Conservation (phyloP, 2,329 filamentous ascomycete species). For the Trichoderma lentiforme region DNA sequence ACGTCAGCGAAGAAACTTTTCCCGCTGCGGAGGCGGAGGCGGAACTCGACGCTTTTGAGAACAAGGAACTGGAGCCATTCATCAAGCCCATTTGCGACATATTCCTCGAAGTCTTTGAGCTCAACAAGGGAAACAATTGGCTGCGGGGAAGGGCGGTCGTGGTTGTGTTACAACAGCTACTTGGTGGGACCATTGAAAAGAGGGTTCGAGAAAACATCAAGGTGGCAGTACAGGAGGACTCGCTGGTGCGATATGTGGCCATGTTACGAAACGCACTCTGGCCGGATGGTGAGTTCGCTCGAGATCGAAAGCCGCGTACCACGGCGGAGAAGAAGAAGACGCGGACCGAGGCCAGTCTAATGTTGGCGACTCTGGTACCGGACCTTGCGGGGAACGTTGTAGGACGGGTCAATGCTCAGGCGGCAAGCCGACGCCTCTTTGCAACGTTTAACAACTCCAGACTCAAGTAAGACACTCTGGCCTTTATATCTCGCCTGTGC, state of each 20-base stretch:
- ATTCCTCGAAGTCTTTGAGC: slow-evolving; percentile 91
- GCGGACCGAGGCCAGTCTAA: slow-evolving; percentile 79
- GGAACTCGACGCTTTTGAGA: slow-evolving; percentile 89
- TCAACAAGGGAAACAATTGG: slow-evolving; percentile 96
- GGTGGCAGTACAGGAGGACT: slow-evolving; percentile 71
- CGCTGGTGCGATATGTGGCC: slow-evolving; percentile 70
- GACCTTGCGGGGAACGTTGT: slow-evolving; percentile 93
- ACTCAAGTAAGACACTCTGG: slow-evolving; percentile 66
- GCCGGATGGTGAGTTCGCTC: slow-evolving; percentile 63
- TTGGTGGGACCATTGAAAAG: slow-evolving; percentile 93
- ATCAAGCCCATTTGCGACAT: slow-evolving; percentile 98
- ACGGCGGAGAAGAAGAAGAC: slow-evolving; percentile 73
- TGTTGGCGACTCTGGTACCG: slow-evolving; percentile 85
- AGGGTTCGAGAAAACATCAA: slow-evolving; percentile 86
- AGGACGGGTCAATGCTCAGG: slow-evolving; percentile 84
- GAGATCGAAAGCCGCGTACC: slow-evolving; percentile 56
- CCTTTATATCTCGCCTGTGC: background rate
- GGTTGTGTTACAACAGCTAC: slow-evolving; percentile 89
- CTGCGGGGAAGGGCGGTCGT: slow-evolving; percentile 92
- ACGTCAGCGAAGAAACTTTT: slow-evolving; percentile 48
- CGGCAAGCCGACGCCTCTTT: slow-evolving; percentile 82
- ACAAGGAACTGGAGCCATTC: slow-evolving; percentile 85
- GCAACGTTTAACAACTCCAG: slow-evolving; percentile 87
- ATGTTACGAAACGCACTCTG: slow-evolving; percentile 76
- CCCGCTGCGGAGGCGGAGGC: slow-evolving; percentile 79